A percentile compares a stretch with the other conserved stretches of the same genome.
These are phyloP conservation scores for Cafeteria roenbergensis DNA, from an alignment of 108 stramenopile genomes.

Conservation along the genomic window DNA sequence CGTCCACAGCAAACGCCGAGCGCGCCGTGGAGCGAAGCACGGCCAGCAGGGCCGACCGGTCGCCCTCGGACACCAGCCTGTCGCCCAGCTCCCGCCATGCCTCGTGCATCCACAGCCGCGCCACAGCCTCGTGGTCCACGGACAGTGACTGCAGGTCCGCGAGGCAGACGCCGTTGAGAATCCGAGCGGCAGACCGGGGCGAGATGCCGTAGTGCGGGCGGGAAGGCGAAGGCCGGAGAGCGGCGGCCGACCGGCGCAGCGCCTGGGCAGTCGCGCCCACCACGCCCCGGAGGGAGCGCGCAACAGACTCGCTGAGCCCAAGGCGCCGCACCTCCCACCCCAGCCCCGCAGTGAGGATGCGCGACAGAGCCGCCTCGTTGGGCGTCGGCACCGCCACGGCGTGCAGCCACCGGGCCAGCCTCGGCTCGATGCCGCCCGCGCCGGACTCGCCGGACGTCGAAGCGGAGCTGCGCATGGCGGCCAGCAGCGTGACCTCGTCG, in stretches of 20 bases:
- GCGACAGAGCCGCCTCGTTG: not conserved
- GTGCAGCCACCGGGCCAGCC: not conserved
- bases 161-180: slow-evolving; percentile 46
- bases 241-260: not conserved
- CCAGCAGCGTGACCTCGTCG: too few species aligned
- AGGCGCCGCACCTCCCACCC: not conserved
- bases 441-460: too few species aligned
- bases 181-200: slow-evolving; percentile 38
- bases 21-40: slow-evolving; percentile 6
- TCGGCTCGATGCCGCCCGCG: too few species aligned
- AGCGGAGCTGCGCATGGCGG: too few species aligned
- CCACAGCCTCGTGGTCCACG: not conserved
- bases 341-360: not conserved
- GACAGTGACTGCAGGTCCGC: too few species aligned
- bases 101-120: slow-evolving; percentile 64
- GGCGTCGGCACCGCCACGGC: not conserved
- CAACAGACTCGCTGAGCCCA: not conserved
- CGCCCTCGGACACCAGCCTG: slow-evolving; percentile 54
- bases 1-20: slow-evolving; percentile 17
- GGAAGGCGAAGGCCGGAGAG: slow-evolving; percentile 38
- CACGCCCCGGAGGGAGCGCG: not conserved
- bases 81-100: slow-evolving; percentile 59
- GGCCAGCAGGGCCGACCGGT: slow-evolving; percentile 28
- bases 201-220: slow-evolving; percentile 50
- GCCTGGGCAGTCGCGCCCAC: not conserved